A percentile compares a stretch with the other conserved stretches of the same genome.
These are phyloP conservation scores for Dichomitus squalens DNA, from an alignment of 1,284 basidiomycete genomes.

Conservation along the genomic window DNA sequence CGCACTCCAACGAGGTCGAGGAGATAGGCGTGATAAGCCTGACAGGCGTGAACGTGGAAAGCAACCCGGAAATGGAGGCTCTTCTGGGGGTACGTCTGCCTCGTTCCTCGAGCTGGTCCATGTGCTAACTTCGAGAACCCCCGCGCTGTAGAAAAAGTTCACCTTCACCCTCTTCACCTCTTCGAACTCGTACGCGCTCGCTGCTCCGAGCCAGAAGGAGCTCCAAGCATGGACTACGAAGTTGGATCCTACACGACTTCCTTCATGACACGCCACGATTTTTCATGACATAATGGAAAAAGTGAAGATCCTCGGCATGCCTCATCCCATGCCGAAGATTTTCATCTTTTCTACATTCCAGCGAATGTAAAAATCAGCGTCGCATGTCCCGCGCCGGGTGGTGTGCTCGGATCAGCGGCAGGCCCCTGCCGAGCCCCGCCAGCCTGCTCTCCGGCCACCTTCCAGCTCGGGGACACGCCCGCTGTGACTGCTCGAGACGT, in stretches of 20 bases:
- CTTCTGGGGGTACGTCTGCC: conserved; percentile 75
- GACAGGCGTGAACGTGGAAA: conserved; percentile 82
- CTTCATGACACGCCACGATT: conserved; percentile 26
- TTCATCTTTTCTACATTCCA: conserved; percentile 6
- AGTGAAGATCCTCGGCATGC: too few species aligned
- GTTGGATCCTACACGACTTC: conserved; percentile 71
- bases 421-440: too few species aligned
- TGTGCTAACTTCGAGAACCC: conserved; percentile 9
- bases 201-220: conserved; percentile 80
- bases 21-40: conserved; percentile 88
- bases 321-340: conserved; percentile 3
- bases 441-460: too few species aligned
- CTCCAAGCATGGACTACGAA: conserved; percentile 82
- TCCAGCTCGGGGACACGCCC: too few species aligned
- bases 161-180: conserved; percentile 89
- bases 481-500: too few species aligned
- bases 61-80: conserved; percentile 83
- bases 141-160: conserved; percentile 66
- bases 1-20: conserved; percentile 78
- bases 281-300: too few species aligned
- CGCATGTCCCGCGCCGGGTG: too few species aligned
- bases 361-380: too few species aligned
- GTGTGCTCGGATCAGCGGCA: too few species aligned
- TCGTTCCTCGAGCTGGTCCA: background rate
- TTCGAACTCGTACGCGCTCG: conserved; percentile 87